These are phyloP conservation scores for Heimioporus sp. DNA, from an alignment of 768 basidiomycete species.

Conservation along the genomic window DNA sequence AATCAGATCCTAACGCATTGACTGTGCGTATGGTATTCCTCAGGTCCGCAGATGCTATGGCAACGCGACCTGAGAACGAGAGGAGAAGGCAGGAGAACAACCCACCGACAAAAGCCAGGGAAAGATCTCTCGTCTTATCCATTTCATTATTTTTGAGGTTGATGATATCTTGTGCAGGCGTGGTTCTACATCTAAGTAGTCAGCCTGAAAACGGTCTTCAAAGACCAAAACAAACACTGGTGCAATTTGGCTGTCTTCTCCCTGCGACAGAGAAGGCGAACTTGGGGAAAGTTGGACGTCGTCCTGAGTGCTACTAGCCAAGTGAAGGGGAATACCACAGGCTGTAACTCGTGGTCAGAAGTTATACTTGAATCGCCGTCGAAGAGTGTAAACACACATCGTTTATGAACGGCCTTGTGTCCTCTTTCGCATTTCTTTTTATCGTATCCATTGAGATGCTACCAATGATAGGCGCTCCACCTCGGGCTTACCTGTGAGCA, in stretches of 20 bases:
- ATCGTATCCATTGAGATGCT: not conserved
- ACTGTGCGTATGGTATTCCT: conserved; percentile 42
- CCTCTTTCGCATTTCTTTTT: conserved; percentile 37
- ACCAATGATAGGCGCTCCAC: not conserved
- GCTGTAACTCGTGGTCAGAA: conserved; percentile 2
- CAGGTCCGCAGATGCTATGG: conserved; percentile 44
- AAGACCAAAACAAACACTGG: conserved; percentile 21
- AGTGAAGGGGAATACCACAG: conserved; percentile 10
- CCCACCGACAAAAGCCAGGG: conserved; percentile 23
- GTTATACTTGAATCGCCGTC: not conserved
- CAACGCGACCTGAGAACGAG: not conserved
- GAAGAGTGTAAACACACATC: conserved; percentile 14
- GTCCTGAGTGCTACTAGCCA: conserved; percentile 1
- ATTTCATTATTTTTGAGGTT: conserved; percentile 24
- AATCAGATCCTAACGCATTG: conserved; percentile 40
- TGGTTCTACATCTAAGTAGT: conserved; percentile 11
- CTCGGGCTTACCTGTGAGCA: conserved; percentile 34
- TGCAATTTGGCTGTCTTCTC: conserved; percentile 9
- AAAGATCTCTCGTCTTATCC: conserved; percentile 16
- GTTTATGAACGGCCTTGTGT: conserved; percentile 39
- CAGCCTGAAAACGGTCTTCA: not conserved
- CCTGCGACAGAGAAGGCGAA: not conserved
- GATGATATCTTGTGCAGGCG: conserved; percentile 29
- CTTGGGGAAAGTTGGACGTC: not conserved
- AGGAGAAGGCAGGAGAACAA: not conserved